Conservation (phyloP, 306 rosid genomes). For the Sechiopsis laciniata region DNA sequence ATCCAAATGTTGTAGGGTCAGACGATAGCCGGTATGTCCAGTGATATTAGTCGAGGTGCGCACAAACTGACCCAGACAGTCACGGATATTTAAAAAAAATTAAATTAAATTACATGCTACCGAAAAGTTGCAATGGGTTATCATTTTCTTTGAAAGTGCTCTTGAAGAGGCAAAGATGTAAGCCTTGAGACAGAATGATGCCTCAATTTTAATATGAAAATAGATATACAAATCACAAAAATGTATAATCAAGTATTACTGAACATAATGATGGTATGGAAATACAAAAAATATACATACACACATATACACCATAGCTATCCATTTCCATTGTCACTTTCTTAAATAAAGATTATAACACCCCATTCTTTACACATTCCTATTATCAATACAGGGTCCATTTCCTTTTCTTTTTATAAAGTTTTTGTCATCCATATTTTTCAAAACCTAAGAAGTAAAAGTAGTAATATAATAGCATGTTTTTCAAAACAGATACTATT, state of each 20-base stretch:
- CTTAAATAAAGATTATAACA: not conserved
- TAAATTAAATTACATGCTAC: too few relatives aligned
- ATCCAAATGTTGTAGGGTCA: too few relatives aligned
- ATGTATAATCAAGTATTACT: not conserved
- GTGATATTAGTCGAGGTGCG: too few relatives aligned
- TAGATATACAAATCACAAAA: not conserved
- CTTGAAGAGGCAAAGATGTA: not conserved
- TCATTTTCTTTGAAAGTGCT: not conserved
- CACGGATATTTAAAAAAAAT: too few relatives aligned
- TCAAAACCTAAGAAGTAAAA: not conserved
- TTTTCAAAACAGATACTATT: too few relatives aligned
- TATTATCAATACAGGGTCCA: too few relatives aligned
- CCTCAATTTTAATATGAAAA: not conserved
- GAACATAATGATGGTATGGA: not conserved
- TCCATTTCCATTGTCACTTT: not conserved
- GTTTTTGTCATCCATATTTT: not conserved
- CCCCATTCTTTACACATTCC: not conserved
- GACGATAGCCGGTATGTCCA: too few relatives aligned
- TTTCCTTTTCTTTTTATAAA: too few relatives aligned
- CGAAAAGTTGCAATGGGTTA: not conserved
- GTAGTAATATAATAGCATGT: not conserved
- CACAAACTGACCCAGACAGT: too few relatives aligned
- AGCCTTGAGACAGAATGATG: not conserved
- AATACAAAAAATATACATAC: not conserved
- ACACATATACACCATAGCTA: not conserved